These are phyloP conservation scores for Sporopachydermia lactativora DNA, from an alignment of 805 yeast genomes.

Conservation along the genomic window DNA sequence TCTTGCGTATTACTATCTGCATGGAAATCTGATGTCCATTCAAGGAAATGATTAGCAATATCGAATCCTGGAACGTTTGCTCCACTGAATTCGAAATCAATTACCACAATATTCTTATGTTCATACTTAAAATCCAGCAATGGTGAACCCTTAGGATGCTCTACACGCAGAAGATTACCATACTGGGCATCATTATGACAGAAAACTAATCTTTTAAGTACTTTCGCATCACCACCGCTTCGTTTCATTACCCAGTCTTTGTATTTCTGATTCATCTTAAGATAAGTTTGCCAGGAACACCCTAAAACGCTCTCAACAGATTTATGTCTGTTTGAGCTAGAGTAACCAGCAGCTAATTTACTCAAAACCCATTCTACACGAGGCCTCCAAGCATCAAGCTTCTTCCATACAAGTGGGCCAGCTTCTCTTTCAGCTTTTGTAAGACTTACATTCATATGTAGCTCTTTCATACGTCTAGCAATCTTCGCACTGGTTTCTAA, in stretches of 20 bases:
- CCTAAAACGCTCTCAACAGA: background rate
- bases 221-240: constrained; percentile 27
- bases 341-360: constrained; percentile 21
- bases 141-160: constrained; percentile 36
- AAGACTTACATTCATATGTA: constrained; percentile 68
- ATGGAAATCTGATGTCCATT: constrained; percentile 95
- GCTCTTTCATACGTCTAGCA: constrained; percentile 92
- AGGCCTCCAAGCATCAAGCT: constrained; percentile 57
- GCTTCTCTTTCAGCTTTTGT: constrained; percentile 35
- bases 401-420: constrained; percentile 60
- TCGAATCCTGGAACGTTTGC: constrained; percentile 83
- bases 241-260: constrained; percentile 43
- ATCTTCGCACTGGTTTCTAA: constrained; percentile 68
- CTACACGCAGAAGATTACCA: constrained; percentile 69
- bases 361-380: constrained; percentile 31
- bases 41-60: constrained; percentile 84
- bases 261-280: constrained; percentile 34
- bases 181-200: constrained; percentile 97
- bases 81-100: constrained; percentile 94
- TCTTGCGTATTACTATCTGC: constrained; percentile 40
- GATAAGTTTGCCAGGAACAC: constrained; percentile 23
- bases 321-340: background rate
- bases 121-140: constrained; percentile 31
- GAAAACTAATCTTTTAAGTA: constrained; percentile 46
- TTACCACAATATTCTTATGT: constrained; percentile 73